These are phyloP conservation scores for Stellera chamaejasme DNA, from an alignment of 345 rosid species.

Conservation along the genomic window DNA sequence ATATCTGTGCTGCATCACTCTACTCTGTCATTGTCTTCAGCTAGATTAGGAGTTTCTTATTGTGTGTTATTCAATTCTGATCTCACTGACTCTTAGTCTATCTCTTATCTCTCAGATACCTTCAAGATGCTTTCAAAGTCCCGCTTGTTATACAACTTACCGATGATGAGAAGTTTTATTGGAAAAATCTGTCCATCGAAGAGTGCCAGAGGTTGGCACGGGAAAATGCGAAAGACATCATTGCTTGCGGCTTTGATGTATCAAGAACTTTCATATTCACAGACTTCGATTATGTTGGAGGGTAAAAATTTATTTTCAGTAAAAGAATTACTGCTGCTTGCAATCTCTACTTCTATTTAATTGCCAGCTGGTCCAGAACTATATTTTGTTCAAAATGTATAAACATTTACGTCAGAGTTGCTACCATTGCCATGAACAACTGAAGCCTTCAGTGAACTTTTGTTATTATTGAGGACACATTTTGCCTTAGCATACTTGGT, in stretches of 20 bases:
- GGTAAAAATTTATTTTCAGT: conserved; percentile 32
- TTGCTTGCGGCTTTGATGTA: conserved; percentile 92
- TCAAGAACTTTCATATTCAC: conserved; percentile 84
- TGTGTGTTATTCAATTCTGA: too few relatives aligned
- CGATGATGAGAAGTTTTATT: conserved; percentile 87
- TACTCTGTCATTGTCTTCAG: too few relatives aligned
- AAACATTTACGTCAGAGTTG: too few relatives aligned
- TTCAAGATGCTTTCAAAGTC: conserved; percentile 70
- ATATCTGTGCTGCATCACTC: too few relatives aligned
- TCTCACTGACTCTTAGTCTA: too few relatives aligned
- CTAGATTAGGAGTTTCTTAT: too few relatives aligned
- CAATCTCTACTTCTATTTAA: background rate
- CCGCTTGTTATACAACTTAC: conserved; percentile 93
- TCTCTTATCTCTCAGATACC: conserved; percentile 1
- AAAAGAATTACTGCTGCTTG: background rate
- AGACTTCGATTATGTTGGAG: conserved; percentile 84
- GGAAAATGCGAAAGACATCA: conserved; percentile 91
- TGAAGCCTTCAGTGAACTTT: too few relatives aligned
- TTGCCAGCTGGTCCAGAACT: too few relatives aligned
- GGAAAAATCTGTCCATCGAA: conserved; percentile 79
- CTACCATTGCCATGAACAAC: too few relatives aligned
- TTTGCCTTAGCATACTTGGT: too few relatives aligned
- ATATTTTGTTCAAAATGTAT: too few relatives aligned
- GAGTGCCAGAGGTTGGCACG: conserved; percentile 88
- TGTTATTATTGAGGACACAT: too few relatives aligned